Conservation (phyloP, 192 early-diverging fungal genomes). For the Dissophora globulifera region DNA sequence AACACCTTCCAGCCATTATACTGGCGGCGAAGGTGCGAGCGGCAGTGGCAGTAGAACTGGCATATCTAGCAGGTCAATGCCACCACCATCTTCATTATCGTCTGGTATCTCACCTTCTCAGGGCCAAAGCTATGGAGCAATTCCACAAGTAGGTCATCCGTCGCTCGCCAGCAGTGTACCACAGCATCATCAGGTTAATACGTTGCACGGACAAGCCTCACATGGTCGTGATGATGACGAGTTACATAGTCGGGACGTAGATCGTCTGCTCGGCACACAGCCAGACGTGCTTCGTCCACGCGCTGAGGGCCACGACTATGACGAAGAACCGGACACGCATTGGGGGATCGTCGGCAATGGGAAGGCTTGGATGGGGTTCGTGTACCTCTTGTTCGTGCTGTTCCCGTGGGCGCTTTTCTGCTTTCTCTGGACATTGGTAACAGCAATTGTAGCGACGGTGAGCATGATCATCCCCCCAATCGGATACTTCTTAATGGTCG, state of each 20-base stretch:
- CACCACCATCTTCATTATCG: background rate
- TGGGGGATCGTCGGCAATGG: slow-evolving; percentile 25
- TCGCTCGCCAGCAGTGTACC: no score
- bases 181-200: no score
- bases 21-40: background rate
- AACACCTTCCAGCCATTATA: slow-evolving; percentile 24
- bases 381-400: slow-evolving; percentile 12
- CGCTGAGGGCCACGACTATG: background rate
- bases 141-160: background rate
- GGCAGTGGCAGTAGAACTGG: slow-evolving; percentile 10
- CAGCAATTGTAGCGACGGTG: slow-evolving; percentile 5
- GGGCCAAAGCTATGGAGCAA: slow-evolving; percentile 4
- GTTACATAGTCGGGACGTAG: slow-evolving; percentile 27
- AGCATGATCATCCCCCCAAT: slow-evolving; percentile 29
- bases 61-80: no score
- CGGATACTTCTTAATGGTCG: slow-evolving; percentile 31
- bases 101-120: background rate
- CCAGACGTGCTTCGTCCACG: background rate
- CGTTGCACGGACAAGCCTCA: slow-evolving; percentile 14
- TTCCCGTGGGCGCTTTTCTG: slow-evolving; percentile 32
- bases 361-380: slow-evolving; percentile 26
- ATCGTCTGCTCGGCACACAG: slow-evolving; percentile 20
- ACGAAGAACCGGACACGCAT: slow-evolving; percentile 24
- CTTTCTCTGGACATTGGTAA: slow-evolving; percentile 38
- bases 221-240: slow-evolving; percentile 33